phyloP scores from a whole-genome alignment of 2,329 filamentous ascomycete species.

The Phialocephala subalpina region DNA sequence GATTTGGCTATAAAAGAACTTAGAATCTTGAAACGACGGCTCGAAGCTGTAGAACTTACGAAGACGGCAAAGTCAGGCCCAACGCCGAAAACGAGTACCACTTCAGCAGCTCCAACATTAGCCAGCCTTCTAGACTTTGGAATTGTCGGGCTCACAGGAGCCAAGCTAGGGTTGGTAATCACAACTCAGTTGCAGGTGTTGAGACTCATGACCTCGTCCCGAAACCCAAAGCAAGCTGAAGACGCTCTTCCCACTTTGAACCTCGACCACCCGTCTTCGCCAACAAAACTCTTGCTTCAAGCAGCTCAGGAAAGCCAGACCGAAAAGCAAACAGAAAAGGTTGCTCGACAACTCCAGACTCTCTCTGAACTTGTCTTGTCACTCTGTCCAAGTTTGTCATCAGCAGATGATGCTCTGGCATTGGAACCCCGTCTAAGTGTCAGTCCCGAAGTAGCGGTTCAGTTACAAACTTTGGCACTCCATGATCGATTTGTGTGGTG shows the following conservation, averaged over 20 bases:
- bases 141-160: conserved; percentile 49
- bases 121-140: conserved; percentile 70
- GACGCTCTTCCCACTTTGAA: conserved; percentile 62
- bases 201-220: conserved; percentile 66
- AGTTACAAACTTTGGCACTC: conserved; percentile 71
- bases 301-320: conserved; percentile 47
- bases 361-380: conserved; percentile 71
- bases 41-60: conserved; percentile 55
- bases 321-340: conserved; percentile 61
- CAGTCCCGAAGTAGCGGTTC: conserved; percentile 64
- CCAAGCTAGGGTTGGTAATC: conserved; percentile 63
- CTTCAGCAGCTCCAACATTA: conserved; percentile 54
- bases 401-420: conserved; percentile 65
- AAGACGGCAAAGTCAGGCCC: conserved; percentile 34
- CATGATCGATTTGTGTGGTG: conserved; percentile 70
- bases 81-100: conserved; percentile 42
- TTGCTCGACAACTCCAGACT: conserved; percentile 70
- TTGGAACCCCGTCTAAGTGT: conserved; percentile 62
- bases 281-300: conserved; percentile 61
- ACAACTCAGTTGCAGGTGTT: conserved; percentile 71
- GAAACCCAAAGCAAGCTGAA: conserved; percentile 67
- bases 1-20: conserved; percentile 76
- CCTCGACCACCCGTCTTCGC: conserved; percentile 62
- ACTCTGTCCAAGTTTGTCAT: conserved; percentile 72
- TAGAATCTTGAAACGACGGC: conserved; percentile 67